Conservation (phyloP, 306 rosid genomes). For the Cicer arietinum region DNA sequence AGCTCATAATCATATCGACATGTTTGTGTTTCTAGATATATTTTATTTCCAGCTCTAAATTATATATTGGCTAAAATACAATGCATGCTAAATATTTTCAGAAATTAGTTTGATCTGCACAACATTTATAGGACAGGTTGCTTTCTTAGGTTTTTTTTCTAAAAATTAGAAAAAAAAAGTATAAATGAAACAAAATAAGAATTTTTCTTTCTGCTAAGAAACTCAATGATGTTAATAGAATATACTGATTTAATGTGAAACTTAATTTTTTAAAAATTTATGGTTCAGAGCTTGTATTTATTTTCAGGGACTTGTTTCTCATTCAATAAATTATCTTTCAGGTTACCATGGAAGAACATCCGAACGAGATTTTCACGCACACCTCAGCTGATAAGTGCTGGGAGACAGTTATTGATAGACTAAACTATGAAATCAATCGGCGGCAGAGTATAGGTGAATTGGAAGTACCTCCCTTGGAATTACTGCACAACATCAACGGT, state of each 20-base stretch:
- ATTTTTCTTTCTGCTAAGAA: too few relatives aligned
- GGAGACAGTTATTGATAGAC: slow-evolving; percentile 61
- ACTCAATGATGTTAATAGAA: too few relatives aligned
- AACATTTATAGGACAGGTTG: too few relatives aligned
- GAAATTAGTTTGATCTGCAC: too few relatives aligned
- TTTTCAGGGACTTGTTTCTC: slow-evolving; percentile 11
- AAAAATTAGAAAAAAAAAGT: too few relatives aligned
- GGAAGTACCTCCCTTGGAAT: slow-evolving; percentile 50
- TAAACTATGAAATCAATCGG: slow-evolving; percentile 57
- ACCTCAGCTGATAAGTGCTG: slow-evolving; percentile 69
- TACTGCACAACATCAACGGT: slow-evolving; percentile 58
- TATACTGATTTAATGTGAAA: too few relatives aligned
- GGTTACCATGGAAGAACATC: slow-evolving; percentile 78
- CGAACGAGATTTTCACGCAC: slow-evolving; percentile 57
- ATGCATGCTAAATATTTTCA: too few relatives aligned
- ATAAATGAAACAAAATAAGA: too few relatives aligned
- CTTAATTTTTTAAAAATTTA: background rate
- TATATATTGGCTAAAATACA: too few relatives aligned
- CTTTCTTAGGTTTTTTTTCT: too few relatives aligned
- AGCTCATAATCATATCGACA: slow-evolving; percentile 21
- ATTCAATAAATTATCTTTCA: slow-evolving; percentile 48
- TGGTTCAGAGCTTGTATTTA: slow-evolving; percentile 13
- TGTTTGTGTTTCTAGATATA: slow-evolving; percentile 28
- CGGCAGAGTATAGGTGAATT: slow-evolving; percentile 47
- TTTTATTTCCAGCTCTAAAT: background rate